Conservation (phyloP, 257 asterid species). For the Ilex aquifolium region DNA sequence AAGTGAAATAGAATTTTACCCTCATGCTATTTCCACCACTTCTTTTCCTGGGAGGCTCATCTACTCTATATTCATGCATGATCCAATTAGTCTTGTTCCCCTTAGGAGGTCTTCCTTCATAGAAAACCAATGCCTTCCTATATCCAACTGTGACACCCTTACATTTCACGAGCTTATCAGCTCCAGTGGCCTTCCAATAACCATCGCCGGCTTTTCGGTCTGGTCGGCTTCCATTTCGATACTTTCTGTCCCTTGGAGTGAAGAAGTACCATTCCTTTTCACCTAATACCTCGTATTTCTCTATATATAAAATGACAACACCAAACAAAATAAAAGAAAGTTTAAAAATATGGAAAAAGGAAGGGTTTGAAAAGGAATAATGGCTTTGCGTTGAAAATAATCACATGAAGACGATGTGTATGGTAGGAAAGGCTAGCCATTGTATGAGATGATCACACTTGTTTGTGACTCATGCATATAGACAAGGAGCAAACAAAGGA, state of each 20-base stretch:
- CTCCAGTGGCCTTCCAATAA: constrained; percentile 23
- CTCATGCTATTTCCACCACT: neutral
- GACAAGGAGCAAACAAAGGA: no score
- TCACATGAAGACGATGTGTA: no score
- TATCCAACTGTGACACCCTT: constrained; percentile 8
- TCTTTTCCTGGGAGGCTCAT: constrained; percentile 1
- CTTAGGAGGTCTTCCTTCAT: constrained; percentile 15
- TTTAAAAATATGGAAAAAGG: no score
- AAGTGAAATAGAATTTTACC: neutral
- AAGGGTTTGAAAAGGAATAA: no score
- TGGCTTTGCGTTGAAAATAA: no score
- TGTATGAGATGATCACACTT: no score
- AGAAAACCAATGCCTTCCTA: constrained; percentile 16
- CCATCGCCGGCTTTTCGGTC: constrained; percentile 11
- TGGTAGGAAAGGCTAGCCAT: no score
- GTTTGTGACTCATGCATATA: no score
- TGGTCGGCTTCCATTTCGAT: constrained; percentile 13
- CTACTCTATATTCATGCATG: constrained; percentile 23
- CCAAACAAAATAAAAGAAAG: no score
- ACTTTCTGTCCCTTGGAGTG: constrained; percentile 20
- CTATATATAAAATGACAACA: no score
- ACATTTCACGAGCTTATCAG: constrained; percentile 8
- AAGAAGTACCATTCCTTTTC: constrained; percentile 17
- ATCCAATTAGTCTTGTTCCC: constrained; percentile 22
- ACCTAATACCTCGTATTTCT: neutral